Base-by-base conservation (phyloP, 352 stramenopile species). In the Phytophthora nicotianae region DNA sequence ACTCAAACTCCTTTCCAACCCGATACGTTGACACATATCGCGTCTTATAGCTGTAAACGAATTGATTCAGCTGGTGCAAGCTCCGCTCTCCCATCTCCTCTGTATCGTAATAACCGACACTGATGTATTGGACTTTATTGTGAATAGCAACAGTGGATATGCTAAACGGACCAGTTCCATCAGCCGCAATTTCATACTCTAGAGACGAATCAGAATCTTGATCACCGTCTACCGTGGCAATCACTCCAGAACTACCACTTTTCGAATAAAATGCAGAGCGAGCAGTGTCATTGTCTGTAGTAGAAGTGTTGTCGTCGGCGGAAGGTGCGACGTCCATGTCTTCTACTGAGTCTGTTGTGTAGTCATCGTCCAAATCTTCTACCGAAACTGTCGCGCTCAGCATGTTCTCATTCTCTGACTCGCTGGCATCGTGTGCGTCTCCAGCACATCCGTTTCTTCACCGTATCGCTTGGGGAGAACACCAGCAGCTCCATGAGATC, bases 41-140 rank as follows among this genome's bases (percentile, higher is more conserved):
- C 3, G 51, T 50, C 17, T 40, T 38, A 20, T 57, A 57, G 4
- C 16, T 57, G 21, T 57, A 57, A 2, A 57, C 50, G 27, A 50
- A 50, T 21, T 7, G 4, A 11, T 38, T 57, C 13, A 57, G n/a
- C 1, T 23, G 8, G 21, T 58, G 51, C 16, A 58, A 26, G 32
- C 4, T 13, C 32, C 32, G 32, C 32, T 38, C 32, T 5, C 6
- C 0, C 32, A 37, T 16, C 32, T 37, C 32, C 32, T 16, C 8
- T 10, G 32, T 37, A 9, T 37, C 32, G 7, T 16, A 37, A 10
- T 16, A 37, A 3, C 32, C 2, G 13, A 37, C 32, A 9, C 32
- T 37, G 5, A 37, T 16, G 32, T 37, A 37, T 11, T 16, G 9
- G 3, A 16, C 3, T 9, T 37, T 16, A 16, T 16, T 9, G 8